Conservation (phyloP, 192 early-diverging fungal species). For the Chytriomyces confervae region DNA sequence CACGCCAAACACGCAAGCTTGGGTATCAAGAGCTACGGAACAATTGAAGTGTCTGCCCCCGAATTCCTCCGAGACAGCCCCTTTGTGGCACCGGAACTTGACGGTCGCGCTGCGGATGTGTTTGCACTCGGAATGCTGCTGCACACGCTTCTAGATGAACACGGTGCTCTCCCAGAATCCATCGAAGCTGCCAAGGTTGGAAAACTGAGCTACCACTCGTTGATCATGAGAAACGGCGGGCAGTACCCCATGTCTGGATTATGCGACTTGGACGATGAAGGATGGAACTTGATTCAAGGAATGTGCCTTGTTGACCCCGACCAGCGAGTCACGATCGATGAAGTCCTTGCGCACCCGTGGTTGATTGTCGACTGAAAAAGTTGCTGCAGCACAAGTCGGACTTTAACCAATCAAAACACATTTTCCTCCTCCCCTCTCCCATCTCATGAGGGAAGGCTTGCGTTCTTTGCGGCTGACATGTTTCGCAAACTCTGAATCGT, state of each 20-base stretch:
- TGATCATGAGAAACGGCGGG: neutral
- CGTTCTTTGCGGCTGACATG: no score
- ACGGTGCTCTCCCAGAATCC: conserved; percentile 1
- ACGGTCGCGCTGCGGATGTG: conserved; percentile 2
- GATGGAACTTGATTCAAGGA: neutral
- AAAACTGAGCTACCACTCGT: neutral
- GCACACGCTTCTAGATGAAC: neutral
- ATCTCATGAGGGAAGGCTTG: neutral
- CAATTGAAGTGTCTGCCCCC: neutral
- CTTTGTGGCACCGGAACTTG: neutral
- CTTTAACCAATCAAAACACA: no score
- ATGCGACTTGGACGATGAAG: conserved; percentile 5
- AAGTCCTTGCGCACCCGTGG: neutral
- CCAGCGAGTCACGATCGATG: conserved; percentile 1
- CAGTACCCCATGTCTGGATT: neutral
- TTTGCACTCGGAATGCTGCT: conserved; percentile 14
- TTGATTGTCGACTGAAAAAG: neutral
- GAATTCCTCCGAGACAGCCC: neutral
- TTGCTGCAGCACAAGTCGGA: no score
- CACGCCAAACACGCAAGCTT: conserved; percentile 6
- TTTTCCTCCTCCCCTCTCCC: no score
- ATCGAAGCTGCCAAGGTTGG: neutral
- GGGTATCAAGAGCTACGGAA: neutral
- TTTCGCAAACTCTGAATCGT: no score
- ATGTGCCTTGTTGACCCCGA: conserved; percentile 1